Conservation (phyloP, 768 basidiomycete species). For the Tulasnella sp. region DNA sequence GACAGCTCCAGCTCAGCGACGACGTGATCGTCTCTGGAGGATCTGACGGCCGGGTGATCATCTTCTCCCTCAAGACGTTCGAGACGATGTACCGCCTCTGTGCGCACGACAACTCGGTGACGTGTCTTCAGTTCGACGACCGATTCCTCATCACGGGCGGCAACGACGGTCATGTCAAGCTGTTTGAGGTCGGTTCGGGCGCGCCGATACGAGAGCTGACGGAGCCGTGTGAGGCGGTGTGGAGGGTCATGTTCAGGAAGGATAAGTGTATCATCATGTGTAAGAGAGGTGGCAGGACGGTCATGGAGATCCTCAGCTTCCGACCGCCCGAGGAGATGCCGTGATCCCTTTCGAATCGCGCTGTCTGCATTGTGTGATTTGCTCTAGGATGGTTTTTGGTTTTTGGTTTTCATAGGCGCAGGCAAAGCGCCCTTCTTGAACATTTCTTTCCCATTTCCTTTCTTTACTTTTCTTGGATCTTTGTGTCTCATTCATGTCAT, state of each 20-base stretch:
- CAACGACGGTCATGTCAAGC: conserved; percentile 69
- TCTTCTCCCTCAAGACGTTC: conserved; percentile 42
- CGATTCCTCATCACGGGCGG: conserved; percentile 75
- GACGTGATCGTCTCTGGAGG: conserved; percentile 67
- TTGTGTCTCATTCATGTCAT: no score
- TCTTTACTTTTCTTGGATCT: not conserved
- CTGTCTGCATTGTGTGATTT: not conserved
- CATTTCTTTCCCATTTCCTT: not conserved
- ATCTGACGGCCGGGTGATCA: conserved; percentile 78
- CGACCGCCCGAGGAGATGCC: conserved; percentile 16
- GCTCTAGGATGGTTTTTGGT: no score
- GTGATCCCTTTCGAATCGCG: not conserved
- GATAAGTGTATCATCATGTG: conserved; percentile 73
- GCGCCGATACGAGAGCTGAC: conserved; percentile 63
- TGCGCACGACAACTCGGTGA: conserved; percentile 81
- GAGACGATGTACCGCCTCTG: conserved; percentile 44
- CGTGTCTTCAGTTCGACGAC: conserved; percentile 76
- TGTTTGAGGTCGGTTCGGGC: conserved; percentile 61
- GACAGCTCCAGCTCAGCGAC: conserved; percentile 71
- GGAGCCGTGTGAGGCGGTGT: conserved; percentile 68
- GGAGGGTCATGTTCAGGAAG: conserved; percentile 69
- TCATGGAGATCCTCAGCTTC: conserved; percentile 80
- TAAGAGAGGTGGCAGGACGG: conserved; percentile 66
- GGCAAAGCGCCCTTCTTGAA: no score
- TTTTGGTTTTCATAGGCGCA: not conserved